Evolutionary conservation across 495 filamentous ascomycete species (phyloP).

Genomic region (Penicillium coffeae): DNA sequence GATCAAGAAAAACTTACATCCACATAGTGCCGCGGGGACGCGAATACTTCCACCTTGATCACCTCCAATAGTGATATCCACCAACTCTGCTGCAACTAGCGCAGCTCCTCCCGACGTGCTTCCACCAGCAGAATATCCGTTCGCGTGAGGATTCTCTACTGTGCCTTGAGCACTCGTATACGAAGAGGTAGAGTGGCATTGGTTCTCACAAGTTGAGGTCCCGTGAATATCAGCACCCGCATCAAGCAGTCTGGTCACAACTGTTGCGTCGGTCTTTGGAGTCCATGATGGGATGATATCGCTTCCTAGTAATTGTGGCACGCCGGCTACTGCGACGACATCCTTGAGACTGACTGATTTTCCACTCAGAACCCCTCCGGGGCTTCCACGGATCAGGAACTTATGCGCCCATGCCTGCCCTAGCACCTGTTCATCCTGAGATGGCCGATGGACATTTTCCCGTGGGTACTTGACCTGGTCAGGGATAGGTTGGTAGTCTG

Average conservation of each 20-base stretch:
- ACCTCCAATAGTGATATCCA: slow-evolving; percentile 55
- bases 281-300: slow-evolving; percentile 38
- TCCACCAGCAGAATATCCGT: slow-evolving; percentile 52
- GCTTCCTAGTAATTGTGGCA: slow-evolving; percentile 36
- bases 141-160: slow-evolving; percentile 46
- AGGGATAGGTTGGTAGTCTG: slow-evolving; percentile 30
- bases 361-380: slow-evolving; percentile 66
- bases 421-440: slow-evolving; percentile 24
- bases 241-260: slow-evolving; percentile 45
- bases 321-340: slow-evolving; percentile 36
- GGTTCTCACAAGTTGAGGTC: slow-evolving; percentile 46
- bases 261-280: slow-evolving; percentile 40
- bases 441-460: slow-evolving; percentile 26
- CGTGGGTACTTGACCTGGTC: slow-evolving; percentile 27
- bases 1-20: slow-evolving; percentile 20
- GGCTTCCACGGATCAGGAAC: slow-evolving; percentile 29
- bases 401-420: slow-evolving; percentile 32
- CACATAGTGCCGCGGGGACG: slow-evolving; percentile 49
- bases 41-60: slow-evolving; percentile 62
- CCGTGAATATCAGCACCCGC: slow-evolving; percentile 41
- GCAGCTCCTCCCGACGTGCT: slow-evolving; percentile 55
- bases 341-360: slow-evolving; percentile 70
- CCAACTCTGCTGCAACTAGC: slow-evolving; percentile 46
- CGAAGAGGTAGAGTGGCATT: slow-evolving; percentile 40
- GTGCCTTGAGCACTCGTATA: slow-evolving; percentile 47